phyloP scores from a whole-genome alignment of 768 basidiomycete species.

The Tephrocybe sp. region DNA sequence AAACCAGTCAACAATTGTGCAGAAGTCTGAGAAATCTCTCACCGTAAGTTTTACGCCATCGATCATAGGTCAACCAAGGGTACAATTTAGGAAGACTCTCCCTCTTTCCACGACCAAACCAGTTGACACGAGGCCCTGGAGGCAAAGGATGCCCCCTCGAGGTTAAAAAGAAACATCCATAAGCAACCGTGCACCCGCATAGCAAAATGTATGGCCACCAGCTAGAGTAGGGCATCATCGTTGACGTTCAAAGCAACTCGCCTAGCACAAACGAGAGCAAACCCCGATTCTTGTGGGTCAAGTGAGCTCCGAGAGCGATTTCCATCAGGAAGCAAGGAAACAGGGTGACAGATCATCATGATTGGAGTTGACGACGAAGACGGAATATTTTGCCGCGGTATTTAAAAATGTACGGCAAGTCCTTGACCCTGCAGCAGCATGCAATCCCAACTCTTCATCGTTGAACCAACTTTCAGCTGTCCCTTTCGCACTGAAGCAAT shows the following conservation, averaged over 20 bases:
- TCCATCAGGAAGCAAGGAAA: neutral
- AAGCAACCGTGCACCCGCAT: neutral
- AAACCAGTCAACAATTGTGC: neutral
- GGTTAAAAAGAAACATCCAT: neutral
- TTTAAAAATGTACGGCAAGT: neutral
- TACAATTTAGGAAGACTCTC: slow-evolving; percentile 6
- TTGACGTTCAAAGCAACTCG: neutral
- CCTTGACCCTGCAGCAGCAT: neutral
- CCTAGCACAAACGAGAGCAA: neutral
- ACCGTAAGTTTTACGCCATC: slow-evolving; percentile 10
- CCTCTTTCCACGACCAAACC: slow-evolving; percentile 2
- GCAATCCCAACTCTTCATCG: neutral
- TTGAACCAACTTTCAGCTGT: neutral
- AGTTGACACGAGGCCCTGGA: slow-evolving; percentile 8
- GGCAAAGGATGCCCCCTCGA: neutral
- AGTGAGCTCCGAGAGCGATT: neutral
- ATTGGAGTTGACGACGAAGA: too few relatives aligned
- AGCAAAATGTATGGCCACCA: slow-evolving; percentile 4
- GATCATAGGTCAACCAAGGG: slow-evolving; percentile 8
- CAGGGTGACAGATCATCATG: neutral
- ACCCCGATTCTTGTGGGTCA: neutral
- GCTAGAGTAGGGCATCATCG: neutral
- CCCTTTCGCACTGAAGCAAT: slow-evolving; percentile 2
- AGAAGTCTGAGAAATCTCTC: neutral
- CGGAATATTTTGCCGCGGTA: too few relatives aligned